Base-by-base conservation (phyloP, 108 stramenopile genomes). In the Aureococcus anophagefferens region DNA sequence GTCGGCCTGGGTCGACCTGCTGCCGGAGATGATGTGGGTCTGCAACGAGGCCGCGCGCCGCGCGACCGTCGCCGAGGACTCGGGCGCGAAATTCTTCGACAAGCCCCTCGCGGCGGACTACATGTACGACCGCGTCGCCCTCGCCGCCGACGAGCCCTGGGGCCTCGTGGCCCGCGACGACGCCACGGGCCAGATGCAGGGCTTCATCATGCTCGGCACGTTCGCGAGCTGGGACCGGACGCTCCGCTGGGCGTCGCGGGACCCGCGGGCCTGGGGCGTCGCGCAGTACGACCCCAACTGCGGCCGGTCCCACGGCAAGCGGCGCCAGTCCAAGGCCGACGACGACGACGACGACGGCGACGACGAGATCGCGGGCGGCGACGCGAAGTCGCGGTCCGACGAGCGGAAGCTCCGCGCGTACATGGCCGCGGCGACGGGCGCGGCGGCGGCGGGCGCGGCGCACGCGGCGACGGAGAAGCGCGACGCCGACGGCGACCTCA, bases 11-110 rank as follows among this genome's bases (percentile, higher is more conserved):
- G 1, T 25, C 17, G 51, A 16, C 17, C 25, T 59, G 3, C 25
- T 59, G 25, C 51, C 51, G 51, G 51, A 89, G 35, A 66, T 88
- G 33, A 90, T 95, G 79, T 91, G 92, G 70, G 72, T 95, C 77
- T 59, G 93, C 73, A 92, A 91, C 71, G 92, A 95, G 73, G 72
- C 72, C 33, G 65, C 72, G 28, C 72, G 72, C 1, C 65, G 72
- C 0, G 13, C 33, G 0, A 66, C 72, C 4, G 63, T 77, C 45
- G 11, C 44, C 4, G 32, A 46, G n/a, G 33, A 67, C 31, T 29
- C 46, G n/a, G 67, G 35, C 40, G 71, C 76, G 45, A n/a, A 30
- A 4, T 71, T 46, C 67, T 68, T 62, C 36, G 76, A 72, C 63
- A 77, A 77, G 46, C 72, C 76, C 16, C 72, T 77, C 35, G 59